phyloP scores from a whole-genome alignment of 805 yeast genomes.

The Kodamaea sagamina region DNA sequence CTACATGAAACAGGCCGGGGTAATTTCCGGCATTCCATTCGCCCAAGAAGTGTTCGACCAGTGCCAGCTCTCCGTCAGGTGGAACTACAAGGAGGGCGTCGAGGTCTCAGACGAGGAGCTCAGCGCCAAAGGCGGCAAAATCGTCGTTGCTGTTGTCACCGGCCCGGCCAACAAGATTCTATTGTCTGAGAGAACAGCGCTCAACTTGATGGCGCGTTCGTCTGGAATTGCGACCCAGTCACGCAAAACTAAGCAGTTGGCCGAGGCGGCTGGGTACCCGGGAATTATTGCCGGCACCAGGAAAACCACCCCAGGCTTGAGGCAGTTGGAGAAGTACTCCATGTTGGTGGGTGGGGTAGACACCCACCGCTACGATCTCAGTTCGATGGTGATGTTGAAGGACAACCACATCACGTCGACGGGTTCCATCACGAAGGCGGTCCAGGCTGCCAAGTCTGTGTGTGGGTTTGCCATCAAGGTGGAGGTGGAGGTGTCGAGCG shows the following conservation, averaged over 20 bases:
- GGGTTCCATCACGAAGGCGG: constrained; percentile 88
- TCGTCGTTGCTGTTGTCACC: constrained; percentile 71
- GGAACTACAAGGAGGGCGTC: constrained; percentile 75
- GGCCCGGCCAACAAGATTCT: constrained; percentile 82
- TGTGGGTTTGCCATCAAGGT: constrained; percentile 89
- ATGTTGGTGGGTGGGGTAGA: constrained; percentile 96
- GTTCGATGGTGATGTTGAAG: constrained; percentile 94
- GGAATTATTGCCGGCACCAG: constrained; percentile 95
- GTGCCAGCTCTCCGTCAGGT: constrained; percentile 67
- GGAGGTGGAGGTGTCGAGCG: constrained; percentile 89
- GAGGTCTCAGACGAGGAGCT: constrained; percentile 45
- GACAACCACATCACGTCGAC: constrained; percentile 93
- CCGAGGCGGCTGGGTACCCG: constrained; percentile 65
- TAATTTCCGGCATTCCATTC: constrained; percentile 85
- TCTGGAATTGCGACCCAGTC: constrained; percentile 89
- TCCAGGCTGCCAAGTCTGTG: constrained; percentile 69
- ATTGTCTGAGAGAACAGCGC: constrained; percentile 82
- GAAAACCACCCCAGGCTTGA: constrained; percentile 95
- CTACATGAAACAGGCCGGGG: constrained; percentile 78
- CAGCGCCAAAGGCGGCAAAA: constrained; percentile 49
- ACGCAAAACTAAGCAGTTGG: constrained; percentile 53
- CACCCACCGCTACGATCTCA: constrained; percentile 86
- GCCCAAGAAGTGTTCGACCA: constrained; percentile 82
- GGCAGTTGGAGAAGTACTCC: constrained; percentile 85
- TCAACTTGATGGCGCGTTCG: constrained; percentile 77